These are phyloP conservation scores for Chaetoceros muelleri DNA, from an alignment of 108 stramenopile species.

Conservation along the genomic window DNA sequence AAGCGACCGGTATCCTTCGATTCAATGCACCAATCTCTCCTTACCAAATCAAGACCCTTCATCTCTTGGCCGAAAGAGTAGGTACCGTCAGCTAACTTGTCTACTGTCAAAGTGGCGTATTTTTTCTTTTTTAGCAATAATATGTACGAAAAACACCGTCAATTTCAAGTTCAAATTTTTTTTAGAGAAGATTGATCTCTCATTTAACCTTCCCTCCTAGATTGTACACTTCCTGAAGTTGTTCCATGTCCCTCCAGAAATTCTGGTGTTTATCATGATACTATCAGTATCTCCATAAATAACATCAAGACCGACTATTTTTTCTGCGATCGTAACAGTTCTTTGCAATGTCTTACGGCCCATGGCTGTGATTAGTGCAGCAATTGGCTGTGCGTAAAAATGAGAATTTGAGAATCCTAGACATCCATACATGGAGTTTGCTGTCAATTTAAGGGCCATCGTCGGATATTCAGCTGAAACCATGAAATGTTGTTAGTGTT, in stretches of 20 bases:
- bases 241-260: constrained; percentile 45
- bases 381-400: constrained; percentile 97
- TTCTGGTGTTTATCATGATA: constrained; percentile 98
- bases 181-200: constrained; percentile 97
- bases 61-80: constrained; percentile 56
- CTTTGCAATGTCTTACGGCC: constrained; percentile 96
- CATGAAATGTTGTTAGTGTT: not conserved
- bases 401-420: constrained; percentile 93
- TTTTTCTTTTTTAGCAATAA: constrained; percentile 99
- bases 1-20: constrained; percentile 89
- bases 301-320: constrained; percentile 93
- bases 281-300: constrained; percentile 99
- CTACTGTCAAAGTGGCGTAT: constrained; percentile 91
- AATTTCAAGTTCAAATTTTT: constrained; percentile 93
- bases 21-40: constrained; percentile 99
- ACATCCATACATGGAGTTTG: constrained; percentile 99
- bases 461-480: constrained; percentile 90
- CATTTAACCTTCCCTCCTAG: constrained; percentile 88
- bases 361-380: constrained; percentile 95
- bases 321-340: constrained; percentile 90
- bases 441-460: constrained; percentile 97
- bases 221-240: constrained; percentile 52
- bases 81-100: constrained; percentile 59
- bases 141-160: constrained; percentile 96
- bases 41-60: constrained; percentile 97